Evolutionary conservation across 805 yeast genomes (phyloP).

Genomic region (Myxozyma geophila): DNA sequence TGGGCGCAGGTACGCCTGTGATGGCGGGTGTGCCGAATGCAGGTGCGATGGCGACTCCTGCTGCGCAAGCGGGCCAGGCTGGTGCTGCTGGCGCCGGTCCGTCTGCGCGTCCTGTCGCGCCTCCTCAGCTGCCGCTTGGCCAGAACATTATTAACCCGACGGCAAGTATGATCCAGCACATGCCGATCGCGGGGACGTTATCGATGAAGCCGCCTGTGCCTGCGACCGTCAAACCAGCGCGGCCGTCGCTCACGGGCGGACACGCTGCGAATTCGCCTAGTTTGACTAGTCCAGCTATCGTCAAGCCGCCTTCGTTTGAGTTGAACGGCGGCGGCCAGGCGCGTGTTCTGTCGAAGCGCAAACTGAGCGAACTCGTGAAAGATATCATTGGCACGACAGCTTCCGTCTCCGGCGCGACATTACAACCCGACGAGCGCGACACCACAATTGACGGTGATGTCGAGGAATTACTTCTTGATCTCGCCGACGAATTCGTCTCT

Average conservation of each 20-base stretch:
- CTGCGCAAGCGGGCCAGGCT: conserved; percentile 14
- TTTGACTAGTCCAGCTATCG: conserved; percentile 73
- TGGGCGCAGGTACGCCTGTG: neutral
- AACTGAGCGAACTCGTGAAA: conserved; percentile 83
- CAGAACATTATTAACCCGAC: conserved; percentile 48
- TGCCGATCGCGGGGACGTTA: conserved; percentile 65
- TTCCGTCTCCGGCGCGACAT: conserved; percentile 40
- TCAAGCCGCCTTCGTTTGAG: conserved; percentile 81
- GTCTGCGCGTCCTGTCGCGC: conserved; percentile 42
- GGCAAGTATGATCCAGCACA: conserved; percentile 38
- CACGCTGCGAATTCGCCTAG: conserved; percentile 72
- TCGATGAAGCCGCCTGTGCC: conserved; percentile 70
- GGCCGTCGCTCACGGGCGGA: conserved; percentile 88
- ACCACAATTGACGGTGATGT: conserved; percentile 93
- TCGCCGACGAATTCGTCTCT: conserved; percentile 94
- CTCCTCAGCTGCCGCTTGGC: conserved; percentile 45
- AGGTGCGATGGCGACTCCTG: conserved; percentile 13
- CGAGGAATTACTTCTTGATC: conserved; percentile 84
- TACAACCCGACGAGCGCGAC: conserved; percentile 77
- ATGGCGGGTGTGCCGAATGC: conserved; percentile 21
- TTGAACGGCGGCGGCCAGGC: conserved; percentile 51
- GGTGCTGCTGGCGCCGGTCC: conserved; percentile 37
- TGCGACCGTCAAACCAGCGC: conserved; percentile 63
- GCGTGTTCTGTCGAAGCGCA: conserved; percentile 84
- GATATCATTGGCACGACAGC: conserved; percentile 60